phyloP scores from a whole-genome alignment of 495 filamentous ascomycete genomes.

The Ascodesmis nigricans region DNA sequence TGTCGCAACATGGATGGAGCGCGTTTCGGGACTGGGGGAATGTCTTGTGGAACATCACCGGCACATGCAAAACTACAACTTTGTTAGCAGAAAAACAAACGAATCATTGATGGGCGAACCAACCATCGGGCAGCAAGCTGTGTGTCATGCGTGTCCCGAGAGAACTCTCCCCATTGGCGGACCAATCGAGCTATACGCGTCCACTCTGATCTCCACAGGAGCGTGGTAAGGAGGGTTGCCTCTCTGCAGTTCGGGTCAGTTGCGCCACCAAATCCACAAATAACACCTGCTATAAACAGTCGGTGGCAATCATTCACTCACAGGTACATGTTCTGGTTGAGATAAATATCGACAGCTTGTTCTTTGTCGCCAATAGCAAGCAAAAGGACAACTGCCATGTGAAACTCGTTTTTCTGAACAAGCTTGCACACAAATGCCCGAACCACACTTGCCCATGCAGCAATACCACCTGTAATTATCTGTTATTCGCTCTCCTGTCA shows the following conservation, averaged over 20 bases:
- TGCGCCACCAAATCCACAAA: background rate
- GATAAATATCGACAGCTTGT: conserved; percentile 89
- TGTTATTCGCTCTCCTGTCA: too few species aligned
- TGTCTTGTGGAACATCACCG: conserved; percentile 39
- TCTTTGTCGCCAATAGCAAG: conserved; percentile 81
- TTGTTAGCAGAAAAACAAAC: conserved; percentile 8
- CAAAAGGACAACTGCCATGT: conserved; percentile 75
- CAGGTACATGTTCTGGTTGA: conserved; percentile 77
- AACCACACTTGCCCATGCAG: conserved; percentile 71
- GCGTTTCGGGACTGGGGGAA: conserved; percentile 18
- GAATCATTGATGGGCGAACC: too few species aligned
- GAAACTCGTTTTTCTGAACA: conserved; percentile 72
- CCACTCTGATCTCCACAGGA: conserved; percentile 41
- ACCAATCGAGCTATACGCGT: conserved; percentile 69
- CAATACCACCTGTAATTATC: conserved; percentile 30
- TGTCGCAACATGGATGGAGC: conserved; percentile 15
- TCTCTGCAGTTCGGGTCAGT: conserved; percentile 13
- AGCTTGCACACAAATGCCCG: conserved; percentile 82
- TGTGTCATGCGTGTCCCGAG: conserved; percentile 64
- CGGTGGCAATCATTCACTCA: conserved; percentile 69
- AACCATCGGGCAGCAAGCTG: conserved; percentile 77
- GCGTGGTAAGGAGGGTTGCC: conserved; percentile 23
- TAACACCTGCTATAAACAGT: conserved; percentile 35
- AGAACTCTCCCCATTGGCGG: conserved; percentile 84
- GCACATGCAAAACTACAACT: conserved; percentile 47